Evolutionary conservation across 2,329 filamentous ascomycete species (phyloP).

Genomic region (Rachicladosporium sp.): DNA sequence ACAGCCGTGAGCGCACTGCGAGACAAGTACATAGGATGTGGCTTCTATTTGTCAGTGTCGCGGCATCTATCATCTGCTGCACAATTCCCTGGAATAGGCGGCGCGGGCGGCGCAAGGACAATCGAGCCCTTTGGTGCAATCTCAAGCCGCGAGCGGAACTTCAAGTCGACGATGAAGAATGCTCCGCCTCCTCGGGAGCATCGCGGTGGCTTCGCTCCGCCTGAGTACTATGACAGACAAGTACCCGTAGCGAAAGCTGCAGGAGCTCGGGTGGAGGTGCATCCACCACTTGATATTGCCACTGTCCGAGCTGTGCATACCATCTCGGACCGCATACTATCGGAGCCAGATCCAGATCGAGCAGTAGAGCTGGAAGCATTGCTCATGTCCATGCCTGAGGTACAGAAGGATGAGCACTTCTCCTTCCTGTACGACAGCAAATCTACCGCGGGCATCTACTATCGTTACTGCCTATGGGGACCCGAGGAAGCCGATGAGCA

Average conservation of each 20-base stretch:
- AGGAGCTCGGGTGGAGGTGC: slow-evolving; percentile 33
- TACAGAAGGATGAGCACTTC: slow-evolving; percentile 81
- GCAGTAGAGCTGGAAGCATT: slow-evolving; percentile 84
- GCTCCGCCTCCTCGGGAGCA: slow-evolving; percentile 39
- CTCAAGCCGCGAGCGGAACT: slow-evolving; percentile 10
- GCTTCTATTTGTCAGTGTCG: slow-evolving; percentile 68
- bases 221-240: slow-evolving; percentile 55
- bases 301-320: slow-evolving; percentile 78
- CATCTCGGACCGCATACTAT: slow-evolving; percentile 66
- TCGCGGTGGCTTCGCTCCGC: slow-evolving; percentile 58
- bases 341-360: slow-evolving; percentile 34
- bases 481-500: slow-evolving; percentile 29
- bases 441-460: slow-evolving; percentile 72
- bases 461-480: slow-evolving; percentile 79
- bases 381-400: slow-evolving; percentile 73
- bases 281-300: slow-evolving; percentile 63
- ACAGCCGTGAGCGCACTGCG: slow-evolving; percentile 64
- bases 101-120: slow-evolving; percentile 5
- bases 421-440: slow-evolving; percentile 86
- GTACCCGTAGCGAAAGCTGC: slow-evolving; percentile 40
- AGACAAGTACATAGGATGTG: slow-evolving; percentile 74
- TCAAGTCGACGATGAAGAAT: slow-evolving; percentile 23
- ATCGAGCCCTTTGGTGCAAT: slow-evolving; percentile 21
- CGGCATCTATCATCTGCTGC: slow-evolving; percentile 65
- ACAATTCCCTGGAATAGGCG: slow-evolving; percentile 3